Conservation (phyloP, 768 basidiomycete species). For the Mycena sanguinolenta region DNA sequence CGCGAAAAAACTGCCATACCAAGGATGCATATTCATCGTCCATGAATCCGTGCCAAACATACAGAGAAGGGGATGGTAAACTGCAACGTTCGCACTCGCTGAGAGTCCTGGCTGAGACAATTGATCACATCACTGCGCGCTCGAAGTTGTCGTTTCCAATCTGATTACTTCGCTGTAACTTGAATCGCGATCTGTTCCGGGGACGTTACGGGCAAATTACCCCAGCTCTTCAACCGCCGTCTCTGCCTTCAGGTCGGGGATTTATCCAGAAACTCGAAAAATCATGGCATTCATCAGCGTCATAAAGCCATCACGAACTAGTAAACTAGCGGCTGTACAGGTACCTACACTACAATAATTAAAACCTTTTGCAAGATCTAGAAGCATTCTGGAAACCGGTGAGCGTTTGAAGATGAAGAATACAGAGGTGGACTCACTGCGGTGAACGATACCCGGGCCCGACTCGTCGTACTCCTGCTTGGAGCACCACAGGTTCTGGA, state of each 20-base stretch:
- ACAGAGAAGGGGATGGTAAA: too few species aligned
- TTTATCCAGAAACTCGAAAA: too few species aligned
- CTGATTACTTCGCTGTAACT: too few species aligned
- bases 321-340: slow-evolving; percentile 18
- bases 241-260: too few species aligned
- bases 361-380: slow-evolving; percentile 7
- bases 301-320: not conserved
- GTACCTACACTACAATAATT: slow-evolving; percentile 24
- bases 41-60: too few species aligned
- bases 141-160: too few species aligned
- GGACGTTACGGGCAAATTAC: too few species aligned
- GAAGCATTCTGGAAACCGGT: slow-evolving; percentile 36
- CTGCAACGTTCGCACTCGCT: too few species aligned
- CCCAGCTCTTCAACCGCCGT: too few species aligned
- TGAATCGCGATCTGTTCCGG: too few species aligned
- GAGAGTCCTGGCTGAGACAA: too few species aligned
- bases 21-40: not conserved
- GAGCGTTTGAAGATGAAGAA: not conserved
- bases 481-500: slow-evolving; percentile 39
- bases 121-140: too few species aligned
- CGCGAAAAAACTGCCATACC: not conserved
- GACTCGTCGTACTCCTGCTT: slow-evolving; percentile 43
- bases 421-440: slow-evolving; percentile 37
- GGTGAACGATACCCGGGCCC: slow-evolving; percentile 65
- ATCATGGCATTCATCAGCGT: not conserved